Base-by-base conservation (phyloP, 2,329 filamentous ascomycete species). In the Penicillium sp. region DNA sequence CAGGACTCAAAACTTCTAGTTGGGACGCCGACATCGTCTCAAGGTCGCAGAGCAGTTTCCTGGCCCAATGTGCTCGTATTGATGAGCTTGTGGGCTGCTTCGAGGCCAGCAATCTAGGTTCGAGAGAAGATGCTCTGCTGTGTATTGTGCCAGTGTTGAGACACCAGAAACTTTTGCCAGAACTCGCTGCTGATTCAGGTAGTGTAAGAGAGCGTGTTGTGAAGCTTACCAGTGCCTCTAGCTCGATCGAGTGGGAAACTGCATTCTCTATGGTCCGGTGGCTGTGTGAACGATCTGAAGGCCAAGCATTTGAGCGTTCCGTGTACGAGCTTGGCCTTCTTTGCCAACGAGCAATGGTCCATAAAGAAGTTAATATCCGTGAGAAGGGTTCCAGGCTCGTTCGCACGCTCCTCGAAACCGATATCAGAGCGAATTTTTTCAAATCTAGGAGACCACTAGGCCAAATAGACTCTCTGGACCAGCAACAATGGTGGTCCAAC, bases 111-210 rank as follows among this genome's bases (percentile, higher is more conserved):
- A 45, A 55, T 2, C 45, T 76, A 7, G 75, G 74, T 0, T 69
- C 72, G 3, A 61, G 67, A 7, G 71, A 75, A 49, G 75, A 77
- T 56, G 74, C 72, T 23, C 58, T 76, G 7, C 44, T 75, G 13
- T 76, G 75, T 48, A 70, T 75, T 23, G 60, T 76, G n/a, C 73
- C 73, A 0, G 65, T 66, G 4, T 21, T 76, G 2, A 68, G 54
- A 44, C 17, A 61, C 2, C 56, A 46, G 4, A 5, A 23, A 1
- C 48, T 73, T 8, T 47, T 76, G 3, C 74, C 73, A 7, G 46
- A 64, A 1, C 62, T 76, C 7, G 46, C 68, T 0, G 72, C 64
- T 1, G 65, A 74, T 23, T 67, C 60, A n/a, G n/a, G n/a, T n/a
- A n/a, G n/a, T n/a, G 35, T 73, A 5, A 64, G 61, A n/a, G 38